phyloP scores from a whole-genome alignment of 257 asterid species.

The Solanum virginianum region DNA sequence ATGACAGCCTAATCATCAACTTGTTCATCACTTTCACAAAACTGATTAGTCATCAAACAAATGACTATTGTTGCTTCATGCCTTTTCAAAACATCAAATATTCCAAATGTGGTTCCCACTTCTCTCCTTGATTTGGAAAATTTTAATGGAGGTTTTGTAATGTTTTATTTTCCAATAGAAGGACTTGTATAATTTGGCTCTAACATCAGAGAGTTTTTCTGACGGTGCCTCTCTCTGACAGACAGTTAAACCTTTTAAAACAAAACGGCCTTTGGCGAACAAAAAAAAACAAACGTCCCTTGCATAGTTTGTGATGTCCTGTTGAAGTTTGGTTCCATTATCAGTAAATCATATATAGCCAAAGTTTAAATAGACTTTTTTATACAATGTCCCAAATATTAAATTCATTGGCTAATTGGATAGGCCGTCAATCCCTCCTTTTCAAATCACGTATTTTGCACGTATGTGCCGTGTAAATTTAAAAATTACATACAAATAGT shows the following conservation, averaged over 20 bases:
- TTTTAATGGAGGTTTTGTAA: too few relatives aligned
- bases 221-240: background rate
- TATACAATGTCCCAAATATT: background rate
- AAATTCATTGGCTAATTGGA: background rate
- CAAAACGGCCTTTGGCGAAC: background rate
- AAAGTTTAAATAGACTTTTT: background rate
- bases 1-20: background rate
- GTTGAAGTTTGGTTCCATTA: background rate
- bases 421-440: background rate
- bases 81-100: background rate
- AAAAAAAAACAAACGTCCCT: background rate
- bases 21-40: background rate
- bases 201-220: background rate
- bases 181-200: background rate
- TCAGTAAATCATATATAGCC: background rate
- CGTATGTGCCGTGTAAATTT: too few relatives aligned
- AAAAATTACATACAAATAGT: too few relatives aligned
- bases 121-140: background rate
- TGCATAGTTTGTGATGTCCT: background rate
- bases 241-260: background rate
- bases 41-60: background rate
- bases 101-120: background rate
- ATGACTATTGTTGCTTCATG: background rate
- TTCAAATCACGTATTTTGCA: background rate
- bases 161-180: too few relatives aligned